These are phyloP conservation scores for Pecoramyces ruminantium DNA, from an alignment of 192 early-diverging fungal genomes.

Conservation along the genomic window DNA sequence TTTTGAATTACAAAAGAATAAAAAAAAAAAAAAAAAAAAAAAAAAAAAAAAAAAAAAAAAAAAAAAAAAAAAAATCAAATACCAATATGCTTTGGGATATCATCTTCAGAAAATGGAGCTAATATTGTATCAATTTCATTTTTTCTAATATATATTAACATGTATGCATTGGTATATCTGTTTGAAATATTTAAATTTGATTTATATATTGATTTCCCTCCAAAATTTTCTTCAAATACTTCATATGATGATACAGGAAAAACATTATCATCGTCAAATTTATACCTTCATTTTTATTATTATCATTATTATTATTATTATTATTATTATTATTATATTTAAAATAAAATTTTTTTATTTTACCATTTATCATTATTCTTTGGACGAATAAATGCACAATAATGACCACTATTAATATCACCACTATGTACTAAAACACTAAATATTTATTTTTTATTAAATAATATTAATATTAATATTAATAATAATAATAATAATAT, in stretches of 20 bases:
- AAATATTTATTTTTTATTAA: not conserved
- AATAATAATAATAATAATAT: too few relatives aligned
- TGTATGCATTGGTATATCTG: constrained; percentile 93
- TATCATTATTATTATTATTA: constrained; percentile 1
- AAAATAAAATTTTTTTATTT: not conserved
- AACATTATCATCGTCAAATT: constrained; percentile 92
- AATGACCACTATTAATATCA: constrained; percentile 82
- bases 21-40: too few relatives aligned
- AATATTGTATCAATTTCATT: constrained; percentile 52
- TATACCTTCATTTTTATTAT: constrained; percentile 21
- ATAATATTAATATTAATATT: not conserved
- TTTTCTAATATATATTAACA: constrained; percentile 94
- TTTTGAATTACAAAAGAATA: too few relatives aligned
- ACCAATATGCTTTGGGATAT: constrained; percentile 70
- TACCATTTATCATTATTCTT: constrained; percentile 57
- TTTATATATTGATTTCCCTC: constrained; percentile 43
- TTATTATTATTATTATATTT: not conserved
- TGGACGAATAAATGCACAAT: constrained; percentile 78
- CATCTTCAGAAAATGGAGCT: constrained; percentile 36
- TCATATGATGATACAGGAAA: constrained; percentile 60
- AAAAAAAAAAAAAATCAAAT: too few relatives aligned
- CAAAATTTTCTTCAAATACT: constrained; percentile 87
- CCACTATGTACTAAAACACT: constrained; percentile 91
- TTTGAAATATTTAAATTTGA: constrained; percentile 17
- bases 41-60: too few relatives aligned